A percentile compares a stretch with the other conserved stretches of the same genome.
Evolutionary conservation across 73 alveolate genomes (phyloP).

Genomic region (Tetrahymena elliotti): DNA sequence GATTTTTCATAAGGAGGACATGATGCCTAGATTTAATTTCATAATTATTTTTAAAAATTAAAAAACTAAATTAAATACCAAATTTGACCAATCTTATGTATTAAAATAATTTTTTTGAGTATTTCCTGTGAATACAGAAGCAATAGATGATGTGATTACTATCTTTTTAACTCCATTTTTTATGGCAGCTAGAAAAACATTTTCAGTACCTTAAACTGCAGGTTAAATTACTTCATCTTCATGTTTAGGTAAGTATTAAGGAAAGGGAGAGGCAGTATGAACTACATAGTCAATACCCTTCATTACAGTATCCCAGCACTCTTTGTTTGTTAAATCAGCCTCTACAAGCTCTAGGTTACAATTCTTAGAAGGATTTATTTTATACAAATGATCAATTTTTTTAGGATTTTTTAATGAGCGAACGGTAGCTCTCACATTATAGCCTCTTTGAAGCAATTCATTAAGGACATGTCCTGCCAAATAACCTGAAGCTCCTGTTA

Average conservation of each 20-base stretch:
- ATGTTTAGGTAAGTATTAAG: slow-evolving; percentile 37
- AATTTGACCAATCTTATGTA: neutral
- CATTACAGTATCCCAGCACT: slow-evolving; percentile 22
- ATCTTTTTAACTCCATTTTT: slow-evolving; percentile 40
- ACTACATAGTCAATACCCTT: slow-evolving; percentile 44
- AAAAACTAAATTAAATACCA: neutral
- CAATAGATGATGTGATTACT: slow-evolving; percentile 34
- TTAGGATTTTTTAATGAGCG: slow-evolving; percentile 29
- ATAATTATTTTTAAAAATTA: neutral
- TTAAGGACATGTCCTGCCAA: slow-evolving; percentile 12
- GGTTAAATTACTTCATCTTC: slow-evolving; percentile 52
- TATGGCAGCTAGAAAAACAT: slow-evolving; percentile 36
- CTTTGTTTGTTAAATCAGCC: slow-evolving; percentile 42
- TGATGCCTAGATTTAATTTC: slow-evolving; percentile 3
- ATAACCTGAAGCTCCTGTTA: slow-evolving; percentile 33
- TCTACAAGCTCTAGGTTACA: slow-evolving; percentile 30
- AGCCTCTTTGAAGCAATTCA: slow-evolving; percentile 2
- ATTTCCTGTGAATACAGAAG: neutral
- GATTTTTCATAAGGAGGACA: slow-evolving; percentile 33
- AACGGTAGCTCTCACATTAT: slow-evolving; percentile 43
- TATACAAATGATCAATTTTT: slow-evolving; percentile 37
- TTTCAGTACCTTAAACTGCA: slow-evolving; percentile 56
- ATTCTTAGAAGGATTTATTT: slow-evolving; percentile 21
- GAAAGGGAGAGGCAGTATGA: slow-evolving; percentile 67
- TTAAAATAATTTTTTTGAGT: neutral